phyloP scores from a whole-genome alignment of 2,329 filamentous ascomycete genomes.

The Hypoxylon sp. region DNA sequence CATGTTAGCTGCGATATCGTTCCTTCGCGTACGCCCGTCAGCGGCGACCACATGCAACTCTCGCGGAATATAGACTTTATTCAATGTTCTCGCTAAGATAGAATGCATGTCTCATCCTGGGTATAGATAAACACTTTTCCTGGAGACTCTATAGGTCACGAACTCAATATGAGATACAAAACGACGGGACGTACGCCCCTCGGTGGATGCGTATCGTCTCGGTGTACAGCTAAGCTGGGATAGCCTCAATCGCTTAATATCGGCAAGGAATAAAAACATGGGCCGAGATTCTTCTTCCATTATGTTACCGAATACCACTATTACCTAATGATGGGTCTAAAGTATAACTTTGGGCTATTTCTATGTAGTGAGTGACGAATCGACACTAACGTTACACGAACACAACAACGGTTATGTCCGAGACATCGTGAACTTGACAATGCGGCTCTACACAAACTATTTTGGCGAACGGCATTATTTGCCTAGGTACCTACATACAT shows the following conservation, averaged over 20 bases:
- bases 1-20: not conserved
- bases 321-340: not conserved
- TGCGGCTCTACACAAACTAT: slow-evolving; percentile 25
- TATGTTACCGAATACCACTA: not conserved
- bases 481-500: not conserved
- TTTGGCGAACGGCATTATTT: not conserved
- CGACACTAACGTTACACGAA: not conserved
- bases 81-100: not conserved
- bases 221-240: not conserved
- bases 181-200: no score
- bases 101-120: not conserved
- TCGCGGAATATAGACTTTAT: not conserved
- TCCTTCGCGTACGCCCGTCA: not conserved
- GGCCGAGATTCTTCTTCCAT: not conserved
- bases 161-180: not conserved
- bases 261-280: not conserved
- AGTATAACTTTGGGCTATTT: not conserved
- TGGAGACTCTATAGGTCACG: not conserved
- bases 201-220: not conserved
- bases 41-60: not conserved
- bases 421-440: slow-evolving; percentile 7
- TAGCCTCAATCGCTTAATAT: not conserved
- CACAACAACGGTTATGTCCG: slow-evolving; percentile 6
- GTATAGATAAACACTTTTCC: not conserved
- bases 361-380: not conserved